Percentiles rank a stretch among this genome's conserved stretches.
phyloP scores from a whole-genome alignment of 116 monocot genomes.

The Posidonia oceanica region DNA sequence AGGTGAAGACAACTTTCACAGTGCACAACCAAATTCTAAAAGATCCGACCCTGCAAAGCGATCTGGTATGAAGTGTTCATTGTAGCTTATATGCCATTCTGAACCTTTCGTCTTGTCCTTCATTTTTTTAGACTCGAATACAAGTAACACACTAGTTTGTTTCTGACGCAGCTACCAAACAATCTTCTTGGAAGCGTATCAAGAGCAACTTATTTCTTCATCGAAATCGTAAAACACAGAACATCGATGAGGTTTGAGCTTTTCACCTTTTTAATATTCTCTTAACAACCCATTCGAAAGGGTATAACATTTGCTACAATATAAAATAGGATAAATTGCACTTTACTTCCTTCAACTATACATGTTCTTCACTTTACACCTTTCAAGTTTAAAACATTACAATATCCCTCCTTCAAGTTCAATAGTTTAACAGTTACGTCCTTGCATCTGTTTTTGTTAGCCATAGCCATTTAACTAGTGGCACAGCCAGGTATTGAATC shows the following conservation, averaged over 20 bases:
- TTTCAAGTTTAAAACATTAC: too few relatives aligned
- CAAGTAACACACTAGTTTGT: constrained; percentile 1
- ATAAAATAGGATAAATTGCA: not conserved
- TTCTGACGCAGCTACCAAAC: constrained; percentile 27
- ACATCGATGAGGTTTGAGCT: constrained; percentile 74
- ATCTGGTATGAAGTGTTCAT: constrained; percentile 7
- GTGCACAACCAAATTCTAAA: constrained; percentile 8
- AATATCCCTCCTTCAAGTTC: too few relatives aligned
- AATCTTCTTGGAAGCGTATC: constrained; percentile 44
- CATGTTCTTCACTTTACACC: too few relatives aligned
- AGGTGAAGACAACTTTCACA: constrained; percentile 42
- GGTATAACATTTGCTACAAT: not conserved
- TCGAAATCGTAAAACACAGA: constrained; percentile 66
- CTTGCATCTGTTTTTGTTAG: too few relatives aligned
- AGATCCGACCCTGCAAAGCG: not conserved
- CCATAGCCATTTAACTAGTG: too few relatives aligned
- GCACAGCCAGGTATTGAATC: too few relatives aligned
- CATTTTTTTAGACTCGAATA: not conserved
- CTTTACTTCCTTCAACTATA: too few relatives aligned
- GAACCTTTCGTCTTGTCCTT: not conserved
- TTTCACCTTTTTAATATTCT: not conserved
- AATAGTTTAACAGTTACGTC: too few relatives aligned
- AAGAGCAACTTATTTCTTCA: constrained; percentile 79
- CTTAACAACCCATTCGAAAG: not conserved
- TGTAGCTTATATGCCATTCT: not conserved